Base-by-base conservation (phyloP, 164 flowering plant species). In the Platanus orientalis region DNA sequence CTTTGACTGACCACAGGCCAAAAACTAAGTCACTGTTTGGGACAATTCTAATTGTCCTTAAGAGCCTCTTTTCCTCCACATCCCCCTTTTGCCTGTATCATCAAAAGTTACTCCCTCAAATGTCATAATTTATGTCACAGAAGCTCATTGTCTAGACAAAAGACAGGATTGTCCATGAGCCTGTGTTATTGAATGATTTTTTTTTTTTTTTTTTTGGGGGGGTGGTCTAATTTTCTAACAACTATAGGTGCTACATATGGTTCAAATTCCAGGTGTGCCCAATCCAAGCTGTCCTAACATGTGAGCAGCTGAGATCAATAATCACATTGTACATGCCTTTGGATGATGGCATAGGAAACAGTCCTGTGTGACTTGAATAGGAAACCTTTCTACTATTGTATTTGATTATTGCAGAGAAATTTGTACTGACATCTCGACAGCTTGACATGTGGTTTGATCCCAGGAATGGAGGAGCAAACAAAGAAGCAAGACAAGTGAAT, bases 401-500 rank as follows among this genome's bases (percentile, higher is more conserved):
- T 27, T 34, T 16, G 21, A 4, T 32, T 57, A 28, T 26, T 20
- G 26, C 49, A 10, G 16, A 39, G 27, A 64, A 53, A 6, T 56
- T 39, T 32, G 30, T 51, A 28, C 72, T 77, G 61, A 75, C 68
- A 61, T 70, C 68, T 68, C 60, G 57, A 73, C 91, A 90, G 98
- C 92, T 90, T 63, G 97, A 92, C 71, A 53, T 52, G 58, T 92
- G 97, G 97, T 95, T 95, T 79, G 90, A 88, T 76, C 96, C 96
- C 66, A 78, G 79, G 60, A 88, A 81, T 63, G 80, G 78, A 60
- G 99, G 92, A 67, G 96, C 85, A 61, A 91, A 94, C 65, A 88
- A 75, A 79, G 99, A 94, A 77, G 94, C 96, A 32, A 83, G 97
- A 64, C 68, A 61, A 59, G 62, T 95, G 55, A 95, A 95, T 64